These are phyloP conservation scores for Trypanosoma lewisi DNA, from an alignment of 208 protist species.

Conservation along the genomic window DNA sequence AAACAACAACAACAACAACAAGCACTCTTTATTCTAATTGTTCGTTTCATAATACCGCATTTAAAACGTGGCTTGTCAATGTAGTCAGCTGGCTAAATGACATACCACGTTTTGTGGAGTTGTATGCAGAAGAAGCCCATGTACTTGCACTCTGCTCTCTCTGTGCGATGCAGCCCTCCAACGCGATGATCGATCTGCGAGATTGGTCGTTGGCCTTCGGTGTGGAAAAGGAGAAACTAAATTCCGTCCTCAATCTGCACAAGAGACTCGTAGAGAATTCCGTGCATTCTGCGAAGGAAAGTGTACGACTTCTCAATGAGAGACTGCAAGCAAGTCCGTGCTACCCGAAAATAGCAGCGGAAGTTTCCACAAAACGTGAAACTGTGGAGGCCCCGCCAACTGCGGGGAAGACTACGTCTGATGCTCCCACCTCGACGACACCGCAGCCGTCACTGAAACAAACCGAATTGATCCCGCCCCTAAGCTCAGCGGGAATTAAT, in stretches of 20 bases:
- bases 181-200: conserved; percentile 34
- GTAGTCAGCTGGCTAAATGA: conserved; percentile 74
- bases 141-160: conserved; percentile 68
- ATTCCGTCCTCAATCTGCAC: conserved; percentile 13
- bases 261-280: conserved; percentile 6
- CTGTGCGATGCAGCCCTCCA: conserved; percentile 29
- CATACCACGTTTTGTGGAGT: conserved; percentile 44
- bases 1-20: neutral
- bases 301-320: conserved; percentile 8
- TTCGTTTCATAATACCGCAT: conserved; percentile 17
- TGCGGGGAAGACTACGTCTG: neutral
- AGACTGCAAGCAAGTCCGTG: neutral
- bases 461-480: neutral
- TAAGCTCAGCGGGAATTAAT: neutral
- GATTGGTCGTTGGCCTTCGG: conserved; percentile 64
- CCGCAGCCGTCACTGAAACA: neutral
- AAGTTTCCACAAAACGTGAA: neutral
- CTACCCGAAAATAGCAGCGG: conserved; percentile 1
- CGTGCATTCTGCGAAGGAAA: conserved; percentile 11
- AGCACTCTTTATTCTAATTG: neutral
- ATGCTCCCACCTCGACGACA: neutral
- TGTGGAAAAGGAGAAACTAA: conserved; percentile 13
- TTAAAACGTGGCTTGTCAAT: conserved; percentile 49
- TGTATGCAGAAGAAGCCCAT: conserved; percentile 32
- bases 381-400: neutral